Base-by-base conservation (phyloP, 192 early-diverging fungal species). In the Gonapodya sp. region DNA sequence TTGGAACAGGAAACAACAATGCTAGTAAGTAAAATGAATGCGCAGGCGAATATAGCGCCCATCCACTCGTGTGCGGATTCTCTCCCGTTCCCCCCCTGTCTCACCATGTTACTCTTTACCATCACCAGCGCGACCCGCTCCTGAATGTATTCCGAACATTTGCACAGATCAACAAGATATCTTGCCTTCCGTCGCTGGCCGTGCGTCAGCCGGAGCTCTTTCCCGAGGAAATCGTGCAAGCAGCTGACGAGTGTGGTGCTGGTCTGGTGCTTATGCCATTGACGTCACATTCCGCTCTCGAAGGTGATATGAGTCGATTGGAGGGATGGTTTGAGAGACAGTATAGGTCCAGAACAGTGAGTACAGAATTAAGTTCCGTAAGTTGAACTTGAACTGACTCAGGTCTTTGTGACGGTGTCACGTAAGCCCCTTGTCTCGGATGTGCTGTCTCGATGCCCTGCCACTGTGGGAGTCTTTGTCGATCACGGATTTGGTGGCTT, bases 121-220 rank as follows among this genome's bases (percentile, higher is more conserved):
- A 79, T 92, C 2, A 84, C 86, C 1, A 84, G 46, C 46, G 85
- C 1, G 96, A 97, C 81, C 89, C 95, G 0, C 88, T 95, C 18
- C 84, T 98, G 83, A 93, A 89, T 35, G 92, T 96, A 36, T 92
- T 98, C 84, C 84, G 93, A 1, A 92, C 94, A 0, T 95, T 97
- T 86, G 93, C 92, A 32, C 91, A 88, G 36, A 85, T 96, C 18
- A 93, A 91, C 84, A 86, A 89, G 14, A 87, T 96, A 74, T 83
- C 83, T 0, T 85, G 96, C 36, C 84, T 86, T 1, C 88, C 93
- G 0, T 83, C 88, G 8, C 84, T 98, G 77, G 84, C 84, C 30
- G 85, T 96, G 32, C 84, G 88, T 16, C 82, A 89, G 14, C 84
- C 85, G 8, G 86, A 91, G 46, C 92, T 94, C 36, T 97, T 95